Base-by-base conservation (phyloP, 2,329 filamentous ascomycete genomes). In the Metarhizium brunneum region DNA sequence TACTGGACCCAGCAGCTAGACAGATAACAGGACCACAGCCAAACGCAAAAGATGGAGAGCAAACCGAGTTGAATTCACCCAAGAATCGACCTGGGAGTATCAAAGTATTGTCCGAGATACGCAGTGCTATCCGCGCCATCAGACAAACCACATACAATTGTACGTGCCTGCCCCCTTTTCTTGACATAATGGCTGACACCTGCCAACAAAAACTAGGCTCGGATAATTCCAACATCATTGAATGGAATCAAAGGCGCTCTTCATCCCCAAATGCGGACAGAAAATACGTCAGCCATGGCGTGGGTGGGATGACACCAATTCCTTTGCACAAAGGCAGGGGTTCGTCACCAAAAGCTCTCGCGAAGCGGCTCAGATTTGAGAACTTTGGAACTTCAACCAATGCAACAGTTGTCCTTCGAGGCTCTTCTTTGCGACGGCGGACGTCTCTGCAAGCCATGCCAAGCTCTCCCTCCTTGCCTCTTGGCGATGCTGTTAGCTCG, bases 21-120 rank as follows among this genome's bases (percentile, higher is more conserved):
- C 45, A 55, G n/a, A 16, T 45, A 13, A 14, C 13, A 6, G 6
- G 29, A 18, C 25, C 40, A 3, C 47, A 42, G 36, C 30, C 56
- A 35, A 42, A 47, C 8, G 47, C 51, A 30, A 52, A 52, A 20
- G 48, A 54, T 3, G 50, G 52, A 2, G 59, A 52, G 7, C 56
- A 14, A 20, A 62, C 59, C 4, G 52, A 51, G 6, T 54, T 57
- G 4, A 57, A 59, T 43, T 54, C 47, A 1, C 35, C 63, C 25
- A 70, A 62, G 51, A 55, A 64, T n/a, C 64, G 63, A 38, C 63
- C 61, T 20, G 62, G 61, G 6, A 62, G 65, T 38, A 65, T 68
- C 11, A 67, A 60, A 38, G 67, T 70, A 4, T 70, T 69, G 67
- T 66, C 65, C 6, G 69, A 71, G 40, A 66, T 72, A 29, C 64